phyloP scores from a whole-genome alignment of 1,139 yeast genomes.

The Saccharomyces uvarum region DNA sequence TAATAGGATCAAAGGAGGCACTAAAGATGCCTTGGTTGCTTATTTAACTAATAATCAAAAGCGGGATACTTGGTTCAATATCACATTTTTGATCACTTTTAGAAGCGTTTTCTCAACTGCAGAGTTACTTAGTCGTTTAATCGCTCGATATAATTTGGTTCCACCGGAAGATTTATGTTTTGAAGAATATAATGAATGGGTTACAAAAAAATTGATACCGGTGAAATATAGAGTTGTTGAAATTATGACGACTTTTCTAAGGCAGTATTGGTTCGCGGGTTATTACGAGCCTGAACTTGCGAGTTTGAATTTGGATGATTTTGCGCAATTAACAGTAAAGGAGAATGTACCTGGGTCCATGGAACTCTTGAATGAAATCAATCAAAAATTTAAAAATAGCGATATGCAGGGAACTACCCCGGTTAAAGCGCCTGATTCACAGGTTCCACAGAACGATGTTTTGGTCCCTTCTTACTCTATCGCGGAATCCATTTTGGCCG shows the following conservation, averaged over 20 bases:
- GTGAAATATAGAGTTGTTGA: constrained; percentile 1
- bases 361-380: constrained; percentile 27
- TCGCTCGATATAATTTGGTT: constrained; percentile 55
- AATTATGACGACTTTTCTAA: constrained; percentile 62
- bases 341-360: constrained; percentile 41
- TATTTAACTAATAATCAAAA: constrained; percentile 73
- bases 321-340: constrained; percentile 45
- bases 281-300: constrained; percentile 48
- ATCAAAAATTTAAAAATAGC: constrained; percentile 15
- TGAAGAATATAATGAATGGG: constrained; percentile 77
- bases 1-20: constrained; percentile 77
- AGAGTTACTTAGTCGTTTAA: constrained; percentile 52
- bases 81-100: constrained; percentile 66
- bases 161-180: constrained; percentile 84
- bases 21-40: constrained; percentile 67
- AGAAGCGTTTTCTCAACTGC: constrained; percentile 63
- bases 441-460: neutral
- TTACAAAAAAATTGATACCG: constrained; percentile 31
- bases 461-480: neutral
- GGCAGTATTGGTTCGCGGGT: constrained; percentile 69
- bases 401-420: neutral
- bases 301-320: constrained; percentile 42
- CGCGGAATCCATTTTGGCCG: neutral
- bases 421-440: neutral
- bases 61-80: constrained; percentile 57